Conservation (phyloP, 78 protist species). For the Mantamonas sphyraenae region DNA sequence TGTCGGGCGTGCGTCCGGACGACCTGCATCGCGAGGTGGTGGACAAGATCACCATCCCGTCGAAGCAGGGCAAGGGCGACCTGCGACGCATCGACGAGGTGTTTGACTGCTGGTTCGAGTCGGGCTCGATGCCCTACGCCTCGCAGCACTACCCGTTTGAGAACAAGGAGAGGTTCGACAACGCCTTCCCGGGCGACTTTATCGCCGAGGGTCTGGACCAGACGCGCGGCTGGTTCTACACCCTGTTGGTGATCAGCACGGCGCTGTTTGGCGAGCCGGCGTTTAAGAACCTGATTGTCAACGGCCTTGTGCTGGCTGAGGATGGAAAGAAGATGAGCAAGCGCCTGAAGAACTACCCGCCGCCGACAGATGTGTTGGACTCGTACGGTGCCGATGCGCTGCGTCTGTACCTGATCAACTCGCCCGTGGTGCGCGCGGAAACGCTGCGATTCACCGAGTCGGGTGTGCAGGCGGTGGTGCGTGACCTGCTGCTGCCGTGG, state of each 20-base stretch:
- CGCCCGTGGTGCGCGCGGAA: conserved; percentile 97
- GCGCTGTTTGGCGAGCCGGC: conserved; percentile 94
- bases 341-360: conserved; percentile 95
- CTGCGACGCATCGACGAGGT: conserved; percentile 86
- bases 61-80: conserved; percentile 64
- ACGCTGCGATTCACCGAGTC: conserved; percentile 76
- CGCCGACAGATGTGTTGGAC: conserved; percentile 69
- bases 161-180: conserved; percentile 86
- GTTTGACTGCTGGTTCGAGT: conserved; percentile 99
- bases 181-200: conserved; percentile 98
- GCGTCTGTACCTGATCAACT: conserved; percentile 91
- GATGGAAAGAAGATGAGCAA: conserved; percentile 97
- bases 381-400: conserved; percentile 97
- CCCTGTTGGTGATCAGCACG: conserved; percentile 95
- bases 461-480: conserved; percentile 78
- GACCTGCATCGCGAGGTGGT: conserved; percentile 66
- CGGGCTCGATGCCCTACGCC: conserved; percentile 99
- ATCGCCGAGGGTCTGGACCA: conserved; percentile 98
- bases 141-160: conserved; percentile 98
- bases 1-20: conserved; percentile 60
- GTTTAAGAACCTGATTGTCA: conserved; percentile 95
- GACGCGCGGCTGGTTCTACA: conserved; percentile 99
- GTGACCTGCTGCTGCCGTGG: conserved; percentile 94
- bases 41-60: conserved; percentile 86
- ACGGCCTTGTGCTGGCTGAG: conserved; percentile 97